phyloP scores from a whole-genome alignment of 176 grass and related monocot species.

The Phoenix dactylifera region DNA sequence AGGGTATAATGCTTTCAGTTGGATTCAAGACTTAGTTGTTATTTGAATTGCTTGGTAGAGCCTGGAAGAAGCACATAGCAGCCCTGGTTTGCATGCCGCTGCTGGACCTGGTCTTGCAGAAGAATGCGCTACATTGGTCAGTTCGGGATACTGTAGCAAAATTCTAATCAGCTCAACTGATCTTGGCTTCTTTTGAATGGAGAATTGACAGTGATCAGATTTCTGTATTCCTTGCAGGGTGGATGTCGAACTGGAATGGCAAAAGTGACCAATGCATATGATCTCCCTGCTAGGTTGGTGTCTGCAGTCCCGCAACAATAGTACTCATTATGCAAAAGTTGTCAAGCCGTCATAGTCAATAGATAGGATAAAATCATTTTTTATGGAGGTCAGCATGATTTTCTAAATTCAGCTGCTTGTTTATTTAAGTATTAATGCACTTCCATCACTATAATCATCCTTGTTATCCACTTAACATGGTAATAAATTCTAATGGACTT shows the following conservation, averaged over 20 bases:
- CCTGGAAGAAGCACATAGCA: conserved; percentile 92
- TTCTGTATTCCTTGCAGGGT: conserved; percentile 38
- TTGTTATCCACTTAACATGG: too few relatives aligned
- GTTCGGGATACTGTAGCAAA: background rate
- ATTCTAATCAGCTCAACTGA: background rate
- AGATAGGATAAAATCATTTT: too few relatives aligned
- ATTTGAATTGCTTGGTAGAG: conserved; percentile 38
- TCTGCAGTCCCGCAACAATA: background rate
- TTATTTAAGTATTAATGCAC: too few relatives aligned
- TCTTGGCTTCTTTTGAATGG: background rate
- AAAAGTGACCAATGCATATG: conserved; percentile 90
- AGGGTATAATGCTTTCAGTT: background rate
- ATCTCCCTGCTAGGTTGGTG: conserved; percentile 67
- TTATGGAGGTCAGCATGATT: too few relatives aligned
- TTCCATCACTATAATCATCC: too few relatives aligned
- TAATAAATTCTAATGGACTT: too few relatives aligned
- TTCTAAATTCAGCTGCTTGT: too few relatives aligned
- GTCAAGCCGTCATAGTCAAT: too few relatives aligned
- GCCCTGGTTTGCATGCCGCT: conserved; percentile 69
- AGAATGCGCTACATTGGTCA: conserved; percentile 86
- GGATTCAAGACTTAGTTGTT: background rate
- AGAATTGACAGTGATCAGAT: background rate
- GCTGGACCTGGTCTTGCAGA: conserved; percentile 70
- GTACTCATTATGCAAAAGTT: too few relatives aligned
- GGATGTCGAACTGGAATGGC: conserved; percentile 91